Evolutionary conservation across 805 yeast species (phyloP), one percentile per base, ranked within the genome.

Genomic region (Monosporozyma siamensis): DNA sequence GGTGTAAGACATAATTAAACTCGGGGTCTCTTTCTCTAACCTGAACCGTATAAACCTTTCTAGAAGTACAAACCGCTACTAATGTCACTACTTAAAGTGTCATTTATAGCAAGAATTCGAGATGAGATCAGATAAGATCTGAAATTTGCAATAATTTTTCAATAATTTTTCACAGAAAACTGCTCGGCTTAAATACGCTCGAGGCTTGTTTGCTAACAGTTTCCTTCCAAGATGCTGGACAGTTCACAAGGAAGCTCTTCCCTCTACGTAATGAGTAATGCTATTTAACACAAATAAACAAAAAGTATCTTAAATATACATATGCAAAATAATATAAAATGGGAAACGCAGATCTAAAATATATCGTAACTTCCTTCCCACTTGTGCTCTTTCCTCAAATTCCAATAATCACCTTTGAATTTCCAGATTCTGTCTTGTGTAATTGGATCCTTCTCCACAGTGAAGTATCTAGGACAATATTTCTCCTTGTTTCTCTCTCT

Each of bases 351-450:
- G n/a, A n/a, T n/a, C n/a, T n/a, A 80, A 49, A 77, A 80, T 31
- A 81, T 80, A 55, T 79, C 81, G 27, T 75, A 82, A 39, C 69
- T 63, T 11, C 65, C 62, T 11, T 66, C 70, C 56, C 80, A 63
- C 40, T 75, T 54, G 41, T 75, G 70, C 4, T 74, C 68, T 29
- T 69, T 70, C 59, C 98, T 77, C 43, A 55, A 55, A 17, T 50
- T 58, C 98, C 98, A 90, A 61, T 90, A 90, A 15, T 75, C 67
- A 14, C 80, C 84, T 38, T 68, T 75, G 53, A 59, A 78, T 49
- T 70, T 72, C 92, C 94, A 90, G 64, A 70, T 87, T 12, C 68
- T 70, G 49, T 80, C 87, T 2, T 84, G 81, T 1, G 97, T 86
- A 5, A 81, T 69, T 1, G 92, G 89, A 58, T 90, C 97, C 34